A percentile compares a stretch with the other conserved stretches of the same genome.
These are phyloP conservation scores for Mycosarcoma mackinlayi DNA, from an alignment of 1,284 basidiomycete species.

Conservation along the genomic window DNA sequence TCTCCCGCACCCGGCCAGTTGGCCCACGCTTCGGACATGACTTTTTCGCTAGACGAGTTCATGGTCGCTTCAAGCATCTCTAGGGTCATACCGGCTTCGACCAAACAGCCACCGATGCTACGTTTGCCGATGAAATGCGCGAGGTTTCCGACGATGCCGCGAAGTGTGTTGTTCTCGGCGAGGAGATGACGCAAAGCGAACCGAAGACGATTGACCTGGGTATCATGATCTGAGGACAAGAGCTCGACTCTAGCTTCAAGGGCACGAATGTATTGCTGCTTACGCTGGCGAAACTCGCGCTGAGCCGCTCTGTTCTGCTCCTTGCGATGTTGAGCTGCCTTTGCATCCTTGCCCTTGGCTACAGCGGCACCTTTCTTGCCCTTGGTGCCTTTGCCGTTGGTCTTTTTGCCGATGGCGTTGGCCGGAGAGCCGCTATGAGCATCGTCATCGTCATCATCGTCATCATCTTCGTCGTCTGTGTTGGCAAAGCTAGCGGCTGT, in stretches of 20 bases:
- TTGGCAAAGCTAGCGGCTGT: constrained; percentile 22
- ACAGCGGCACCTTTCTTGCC: constrained; percentile 28
- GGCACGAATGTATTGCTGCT: constrained; percentile 64
- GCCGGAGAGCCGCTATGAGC: constrained; percentile 30
- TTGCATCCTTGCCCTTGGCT: constrained; percentile 36
- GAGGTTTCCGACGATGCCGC: constrained; percentile 49
- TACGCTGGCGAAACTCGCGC: constrained; percentile 62
- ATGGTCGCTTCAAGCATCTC: constrained; percentile 51
- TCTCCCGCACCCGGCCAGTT: constrained; percentile 61
- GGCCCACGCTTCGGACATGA: constrained; percentile 58
- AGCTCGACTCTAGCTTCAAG: constrained; percentile 62
- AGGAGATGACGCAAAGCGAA: constrained; percentile 54
- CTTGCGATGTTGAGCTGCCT: constrained; percentile 49
- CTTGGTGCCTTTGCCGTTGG: constrained; percentile 20
- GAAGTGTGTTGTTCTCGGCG: constrained; percentile 60
- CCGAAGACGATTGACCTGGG: constrained; percentile 60
- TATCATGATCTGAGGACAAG: constrained; percentile 60
- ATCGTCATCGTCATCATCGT: constrained; percentile 51
- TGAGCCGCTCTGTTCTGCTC: constrained; percentile 63
- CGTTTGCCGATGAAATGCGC: constrained; percentile 56
- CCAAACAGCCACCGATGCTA: constrained; percentile 52
- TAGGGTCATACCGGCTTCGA: constrained; percentile 44
- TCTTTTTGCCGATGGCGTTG: constrained; percentile 19
- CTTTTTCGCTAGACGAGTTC: constrained; percentile 50
- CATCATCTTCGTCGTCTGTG: constrained; percentile 47